Base-by-base conservation (phyloP, 768 basidiomycete species). In the Pleurotus citrinopileatus region DNA sequence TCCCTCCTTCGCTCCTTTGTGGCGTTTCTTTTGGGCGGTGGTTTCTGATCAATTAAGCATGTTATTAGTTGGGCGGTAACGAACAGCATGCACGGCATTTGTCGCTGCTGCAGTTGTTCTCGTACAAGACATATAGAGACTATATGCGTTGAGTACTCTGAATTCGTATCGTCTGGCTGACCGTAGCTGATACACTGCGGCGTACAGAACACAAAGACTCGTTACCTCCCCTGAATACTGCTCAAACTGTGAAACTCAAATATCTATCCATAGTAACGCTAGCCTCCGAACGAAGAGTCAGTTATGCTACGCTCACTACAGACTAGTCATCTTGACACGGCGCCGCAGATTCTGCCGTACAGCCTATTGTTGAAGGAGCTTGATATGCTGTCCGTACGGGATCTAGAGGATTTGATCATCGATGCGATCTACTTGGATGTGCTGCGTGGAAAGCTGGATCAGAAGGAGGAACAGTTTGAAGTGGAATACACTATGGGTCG, bases 341-440 rank as follows among this genome's bases (percentile, higher is more conserved):
- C 27, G 13, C 47, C 20, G 52, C 61, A 90, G 94, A 89, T 91
- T 60, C 81, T 98, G 2, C 84, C 92, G 0, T 98, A 98, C 68
- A 67, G 83, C 8, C 71, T 79, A 29, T 80, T 98, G 1, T 80
- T 91, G 5, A 65, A 80, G 47, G 73, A 79, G 2, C 80, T 99
- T 17, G 81, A 91, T 45, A 79, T 96, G 68, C 76, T 84, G 2
- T 85, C 82, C 4, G 83, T 95, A 55, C 87, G 95, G 52, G 90
- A 90, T 54, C 84, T 99, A 2, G 96, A 99, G 68, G 95, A 98
- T 70, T 83, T 98, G 59, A 91, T 98, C 65, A 98, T 99, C 67
- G 94, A 98, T 63, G 90, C 90, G 9, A 94, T 98, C 68, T 98
- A 98, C 70, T 83, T 91, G 36, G 89, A 92, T 66, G 75, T 97